phyloP scores from a whole-genome alignment of 176 grass and related monocot species.

The Oryza glumipatula region DNA sequence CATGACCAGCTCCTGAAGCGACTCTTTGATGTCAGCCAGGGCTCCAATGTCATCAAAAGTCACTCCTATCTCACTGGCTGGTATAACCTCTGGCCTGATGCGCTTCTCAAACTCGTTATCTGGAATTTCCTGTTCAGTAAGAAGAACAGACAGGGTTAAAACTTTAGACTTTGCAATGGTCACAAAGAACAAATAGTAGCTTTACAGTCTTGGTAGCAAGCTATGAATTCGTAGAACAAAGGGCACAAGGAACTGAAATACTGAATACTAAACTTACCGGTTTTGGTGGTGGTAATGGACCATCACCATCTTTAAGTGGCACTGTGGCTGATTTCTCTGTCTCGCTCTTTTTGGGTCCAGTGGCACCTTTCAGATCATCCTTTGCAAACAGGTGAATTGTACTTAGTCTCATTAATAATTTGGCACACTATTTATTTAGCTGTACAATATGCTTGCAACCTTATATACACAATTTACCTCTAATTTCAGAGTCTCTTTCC shows the following conservation, averaged over 20 bases:
- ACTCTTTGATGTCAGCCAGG: slow-evolving; percentile 92
- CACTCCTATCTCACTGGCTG: slow-evolving; percentile 84
- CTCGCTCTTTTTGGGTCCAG: slow-evolving; percentile 42
- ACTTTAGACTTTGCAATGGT: background rate
- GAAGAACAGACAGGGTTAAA: background rate
- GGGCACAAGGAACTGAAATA: background rate
- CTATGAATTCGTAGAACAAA: background rate
- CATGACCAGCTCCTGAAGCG: slow-evolving; percentile 96
- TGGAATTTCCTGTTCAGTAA: slow-evolving; percentile 73
- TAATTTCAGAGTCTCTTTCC: slow-evolving; percentile 87
- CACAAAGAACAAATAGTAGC: background rate
- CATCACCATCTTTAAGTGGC: slow-evolving; percentile 44
- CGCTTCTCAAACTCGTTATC: slow-evolving; percentile 99
- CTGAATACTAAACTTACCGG: slow-evolving; percentile 31
- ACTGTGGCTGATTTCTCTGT: slow-evolving; percentile 35
- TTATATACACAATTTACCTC: slow-evolving; percentile 64
- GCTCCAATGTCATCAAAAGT: slow-evolving; percentile 98
- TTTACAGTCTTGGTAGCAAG: background rate
- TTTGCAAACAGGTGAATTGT: background rate
- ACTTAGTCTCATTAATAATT: slow-evolving; percentile 13
- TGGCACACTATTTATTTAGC: background rate
- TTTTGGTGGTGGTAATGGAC: slow-evolving; percentile 43
- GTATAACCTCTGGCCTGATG: slow-evolving; percentile 92
- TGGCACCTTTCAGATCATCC: slow-evolving; percentile 40
- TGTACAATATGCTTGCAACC: slow-evolving; percentile 36